Conservation (phyloP, 257 asterid genomes). For the Nyctanthes arbortristis region DNA sequence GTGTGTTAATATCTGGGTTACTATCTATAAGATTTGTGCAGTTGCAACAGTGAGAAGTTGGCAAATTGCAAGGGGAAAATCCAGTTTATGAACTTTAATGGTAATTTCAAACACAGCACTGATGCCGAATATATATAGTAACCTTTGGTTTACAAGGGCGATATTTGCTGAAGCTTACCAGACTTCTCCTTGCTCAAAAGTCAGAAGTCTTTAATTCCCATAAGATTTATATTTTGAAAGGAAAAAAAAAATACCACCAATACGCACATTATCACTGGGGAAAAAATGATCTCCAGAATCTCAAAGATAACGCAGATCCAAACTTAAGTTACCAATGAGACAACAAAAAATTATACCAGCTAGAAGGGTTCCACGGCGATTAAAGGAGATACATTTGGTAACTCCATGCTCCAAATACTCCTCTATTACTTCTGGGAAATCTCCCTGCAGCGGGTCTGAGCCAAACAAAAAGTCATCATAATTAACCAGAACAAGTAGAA, state of each 20-base stretch:
- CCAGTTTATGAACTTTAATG: no score
- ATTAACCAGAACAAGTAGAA: neutral
- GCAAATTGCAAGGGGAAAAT: no score
- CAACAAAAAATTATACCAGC: slow-evolving; percentile 55
- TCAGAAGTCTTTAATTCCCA: neutral
- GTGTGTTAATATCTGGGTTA: no score
- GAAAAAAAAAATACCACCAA: neutral
- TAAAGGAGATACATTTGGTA: slow-evolving; percentile 80
- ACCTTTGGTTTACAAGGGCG: no score
- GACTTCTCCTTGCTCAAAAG: neutral
- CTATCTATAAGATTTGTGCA: no score
- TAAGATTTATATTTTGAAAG: no score
- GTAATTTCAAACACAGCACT: no score
- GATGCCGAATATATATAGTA: no score
- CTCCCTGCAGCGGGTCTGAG: slow-evolving; percentile 92
- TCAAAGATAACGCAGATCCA: slow-evolving; percentile 3
- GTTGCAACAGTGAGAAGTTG: no score
- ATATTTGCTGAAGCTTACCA: no score
- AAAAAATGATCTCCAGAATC: neutral
- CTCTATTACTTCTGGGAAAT: slow-evolving; percentile 89
- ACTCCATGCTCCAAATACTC: slow-evolving; percentile 85
- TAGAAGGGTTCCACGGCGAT: slow-evolving; percentile 93
- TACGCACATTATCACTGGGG: neutral
- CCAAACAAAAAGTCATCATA: neutral
- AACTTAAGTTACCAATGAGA: neutral